Base-by-base conservation (phyloP, 2,329 filamentous ascomycete genomes). In the Lasiodiplodia citricola region DNA sequence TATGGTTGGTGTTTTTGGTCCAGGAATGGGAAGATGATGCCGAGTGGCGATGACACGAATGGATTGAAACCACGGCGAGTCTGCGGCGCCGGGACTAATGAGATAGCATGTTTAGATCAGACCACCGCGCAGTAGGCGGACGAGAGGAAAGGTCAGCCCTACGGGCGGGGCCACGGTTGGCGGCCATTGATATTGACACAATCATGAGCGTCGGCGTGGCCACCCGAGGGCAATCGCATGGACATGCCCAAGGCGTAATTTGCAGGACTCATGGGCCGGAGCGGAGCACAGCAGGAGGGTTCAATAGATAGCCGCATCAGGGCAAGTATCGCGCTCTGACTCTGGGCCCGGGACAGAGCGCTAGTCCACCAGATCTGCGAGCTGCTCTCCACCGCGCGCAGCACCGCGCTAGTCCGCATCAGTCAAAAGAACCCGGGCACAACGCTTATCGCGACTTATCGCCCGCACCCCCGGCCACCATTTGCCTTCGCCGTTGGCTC, bases 371-470 rank as follows among this genome's bases (percentile, higher is more conserved):
- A 37, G 60, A 64, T 64, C 44, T 50, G 44, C 58, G 44, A 25
- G 7, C 58, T 37, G 25, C 18, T 35, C 60, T 52, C 60, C 60
- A 64, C 60, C 60, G 60, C 60, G 38, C 44, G 16, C 60, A 31
- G 60, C 60, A 47, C 18, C 28, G 60, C 60, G 60, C 60, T 64
- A 64, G n/a, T 5, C 60, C 60, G 28, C n/a, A 64, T 64, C n/a
- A 35, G 44, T 37, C 60, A 10, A 52, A 52, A 52, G 38, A 52
- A 64, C 60, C 60, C 60, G 44, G 60, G 41, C 18, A n/a, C 58
- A 63, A 63, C 58, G 58, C 58, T 63, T 63, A 63, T 63, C 58
- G 58, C 44, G 41, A 51, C 58, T 41, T 64, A 64, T 64, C 60
- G 51, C 44, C 41, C 4, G n/a, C 51, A 44, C 16, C 37, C 56